Percentiles rank a stretch among this genome's conserved stretches.
Evolutionary conservation across 306 rosid genomes (phyloP).

Genomic region (Ormosia semicastrata): DNA sequence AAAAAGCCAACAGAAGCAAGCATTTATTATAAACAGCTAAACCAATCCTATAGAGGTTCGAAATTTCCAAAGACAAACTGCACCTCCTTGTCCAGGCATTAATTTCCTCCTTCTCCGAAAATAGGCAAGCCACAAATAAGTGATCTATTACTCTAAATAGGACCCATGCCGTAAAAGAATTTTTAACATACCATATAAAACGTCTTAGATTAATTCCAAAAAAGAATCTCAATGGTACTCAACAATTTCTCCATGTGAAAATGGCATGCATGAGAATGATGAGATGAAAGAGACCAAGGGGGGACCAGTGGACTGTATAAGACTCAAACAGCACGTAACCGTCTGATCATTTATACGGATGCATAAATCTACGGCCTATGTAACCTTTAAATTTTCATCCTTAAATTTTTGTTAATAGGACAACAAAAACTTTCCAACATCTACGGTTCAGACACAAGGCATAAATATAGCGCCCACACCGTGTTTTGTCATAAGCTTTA

Average conservation of each 20-base stretch:
- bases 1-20: neutral
- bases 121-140: neutral
- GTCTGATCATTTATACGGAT: neutral
- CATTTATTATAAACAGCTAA: too few relatives aligned
- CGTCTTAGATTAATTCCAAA: neutral
- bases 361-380: neutral
- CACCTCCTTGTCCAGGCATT: neutral
- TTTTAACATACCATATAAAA: neutral
- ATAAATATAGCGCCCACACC: neutral
- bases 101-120: neutral
- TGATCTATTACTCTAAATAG: neutral
- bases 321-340: neutral
- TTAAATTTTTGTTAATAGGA: neutral
- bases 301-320: neutral
- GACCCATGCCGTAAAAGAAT: neutral
- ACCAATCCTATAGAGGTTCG: too few relatives aligned
- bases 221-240: neutral
- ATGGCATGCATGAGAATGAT: neutral
- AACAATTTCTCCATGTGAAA: neutral
- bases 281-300: neutral
- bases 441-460: neutral
- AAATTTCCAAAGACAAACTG: neutral
- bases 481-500: neutral
- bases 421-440: neutral
- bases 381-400: neutral